These are phyloP conservation scores for Venturia oleaginea DNA, from an alignment of 2,329 filamentous ascomycete species.

Conservation along the genomic window DNA sequence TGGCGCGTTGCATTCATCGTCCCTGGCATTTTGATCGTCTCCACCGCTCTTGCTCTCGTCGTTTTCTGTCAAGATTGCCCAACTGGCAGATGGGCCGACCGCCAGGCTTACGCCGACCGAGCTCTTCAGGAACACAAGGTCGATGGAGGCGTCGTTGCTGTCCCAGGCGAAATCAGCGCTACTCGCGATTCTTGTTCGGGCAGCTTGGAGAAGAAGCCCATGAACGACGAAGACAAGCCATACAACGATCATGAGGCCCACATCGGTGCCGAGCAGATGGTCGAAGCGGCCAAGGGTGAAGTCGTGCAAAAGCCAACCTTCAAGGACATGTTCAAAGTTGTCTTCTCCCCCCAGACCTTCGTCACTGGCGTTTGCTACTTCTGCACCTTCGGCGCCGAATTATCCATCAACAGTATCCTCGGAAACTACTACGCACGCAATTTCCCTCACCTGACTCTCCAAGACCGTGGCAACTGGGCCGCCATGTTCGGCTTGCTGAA, in stretches of 20 bases:
- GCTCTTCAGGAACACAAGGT: conserved; percentile 11
- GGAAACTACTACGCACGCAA: conserved; percentile 51
- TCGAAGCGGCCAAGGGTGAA: conserved; percentile 51
- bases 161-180: conserved; percentile 6
- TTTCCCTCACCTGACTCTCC: conserved; percentile 46
- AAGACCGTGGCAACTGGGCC: conserved; percentile 51
- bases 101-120: conserved; percentile 34
- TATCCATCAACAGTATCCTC: conserved; percentile 52
- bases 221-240: conserved; percentile 6
- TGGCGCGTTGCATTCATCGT: conserved; percentile 83
- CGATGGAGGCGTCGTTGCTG: conserved; percentile 6
- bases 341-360: conserved; percentile 51
- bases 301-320: conserved; percentile 52
- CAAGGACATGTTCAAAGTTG: conserved; percentile 51
- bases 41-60: conserved; percentile 57
- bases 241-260: conserved; percentile 36
- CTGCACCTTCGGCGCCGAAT: conserved; percentile 52
- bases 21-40: conserved; percentile 66
- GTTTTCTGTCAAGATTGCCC: conserved; percentile 73
- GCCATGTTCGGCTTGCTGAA: conserved; percentile 68
- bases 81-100: conserved; percentile 70
- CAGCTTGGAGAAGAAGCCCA: not conserved
- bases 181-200: conserved; percentile 5
- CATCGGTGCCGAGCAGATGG: conserved; percentile 42
- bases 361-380: conserved; percentile 47